Conservation (phyloP, 192 early-diverging fungal species). For the Entomortierella beljakovae region DNA sequence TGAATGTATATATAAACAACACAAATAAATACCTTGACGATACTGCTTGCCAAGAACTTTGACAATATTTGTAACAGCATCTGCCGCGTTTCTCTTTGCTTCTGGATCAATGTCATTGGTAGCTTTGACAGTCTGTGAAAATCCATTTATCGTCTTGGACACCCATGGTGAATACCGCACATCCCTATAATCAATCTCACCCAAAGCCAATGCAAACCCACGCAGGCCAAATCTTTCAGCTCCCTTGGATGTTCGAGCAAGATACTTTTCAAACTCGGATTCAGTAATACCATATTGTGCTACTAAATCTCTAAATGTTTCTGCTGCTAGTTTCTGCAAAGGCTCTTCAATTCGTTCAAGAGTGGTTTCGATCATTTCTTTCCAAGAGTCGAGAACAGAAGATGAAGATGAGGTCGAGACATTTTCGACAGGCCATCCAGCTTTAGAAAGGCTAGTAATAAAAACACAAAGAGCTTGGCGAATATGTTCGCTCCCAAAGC, state of each 20-base stretch:
- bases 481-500: slow-evolving; percentile 72
- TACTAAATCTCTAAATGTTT: slow-evolving; percentile 59
- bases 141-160: slow-evolving; percentile 14
- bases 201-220: slow-evolving; percentile 75
- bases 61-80: slow-evolving; percentile 63
- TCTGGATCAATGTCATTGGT: slow-evolving; percentile 70
- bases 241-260: slow-evolving; percentile 38
- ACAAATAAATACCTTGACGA: slow-evolving; percentile 58
- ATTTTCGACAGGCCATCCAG: slow-evolving; percentile 52
- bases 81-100: slow-evolving; percentile 72
- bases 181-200: slow-evolving; percentile 59
- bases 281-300: slow-evolving; percentile 52
- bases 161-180: slow-evolving; percentile 14
- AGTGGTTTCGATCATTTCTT: slow-evolving; percentile 59
- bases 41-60: slow-evolving; percentile 49
- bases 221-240: slow-evolving; percentile 62
- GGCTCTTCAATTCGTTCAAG: slow-evolving; percentile 75
- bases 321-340: slow-evolving; percentile 65
- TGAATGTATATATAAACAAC: too few relatives aligned
- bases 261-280: slow-evolving; percentile 51
- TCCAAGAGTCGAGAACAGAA: slow-evolving; percentile 58
- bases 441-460: slow-evolving; percentile 61
- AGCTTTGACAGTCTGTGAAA: slow-evolving; percentile 5
- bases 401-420: not conserved
- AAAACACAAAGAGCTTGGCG: slow-evolving; percentile 63